Evolutionary conservation across 148 eudicot genomes (phyloP).

Genomic region (Tetragonia tetragonoides): DNA sequence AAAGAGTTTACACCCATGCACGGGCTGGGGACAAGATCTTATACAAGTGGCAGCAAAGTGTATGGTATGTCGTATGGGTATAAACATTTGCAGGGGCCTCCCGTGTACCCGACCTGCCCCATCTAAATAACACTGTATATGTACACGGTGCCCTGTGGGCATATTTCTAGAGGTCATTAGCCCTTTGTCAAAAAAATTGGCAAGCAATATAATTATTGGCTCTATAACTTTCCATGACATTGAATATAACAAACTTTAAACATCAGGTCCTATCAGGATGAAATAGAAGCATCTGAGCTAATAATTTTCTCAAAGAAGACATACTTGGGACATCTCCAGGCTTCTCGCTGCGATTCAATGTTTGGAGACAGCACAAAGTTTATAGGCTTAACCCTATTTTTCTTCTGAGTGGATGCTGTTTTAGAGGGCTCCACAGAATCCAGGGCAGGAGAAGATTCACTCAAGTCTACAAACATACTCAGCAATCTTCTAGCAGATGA

Average conservation of each 20-base stretch:
- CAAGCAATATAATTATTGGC: too few species aligned
- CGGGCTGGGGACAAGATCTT: too few species aligned
- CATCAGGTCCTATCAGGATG: not conserved
- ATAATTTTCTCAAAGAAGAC: constrained; percentile 17
- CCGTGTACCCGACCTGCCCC: not conserved
- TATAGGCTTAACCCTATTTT: constrained; percentile 13
- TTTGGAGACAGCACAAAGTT: constrained; percentile 25
- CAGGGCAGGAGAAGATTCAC: constrained; percentile 43
- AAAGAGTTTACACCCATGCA: not conserved
- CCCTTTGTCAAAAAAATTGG: too few species aligned
- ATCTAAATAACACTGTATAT: not conserved
- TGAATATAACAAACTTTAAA: too few species aligned
- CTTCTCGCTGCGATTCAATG: constrained; percentile 46
- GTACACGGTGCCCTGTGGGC: not conserved
- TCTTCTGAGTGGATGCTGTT: constrained; percentile 29
- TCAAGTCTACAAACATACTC: constrained; percentile 52
- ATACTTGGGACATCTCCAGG: constrained; percentile 68
- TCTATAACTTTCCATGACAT: too few species aligned
- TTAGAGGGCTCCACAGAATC: constrained; percentile 37
- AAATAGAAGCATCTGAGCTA: not conserved
- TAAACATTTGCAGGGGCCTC: not conserved
- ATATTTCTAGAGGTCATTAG: not conserved
- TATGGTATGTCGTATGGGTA: not conserved
- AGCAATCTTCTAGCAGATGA: constrained; percentile 71
- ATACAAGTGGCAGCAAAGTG: too few species aligned